Evolutionary conservation across 1,284 basidiomycete genomes (phyloP).

Genomic region (Schizophyllum amplum): DNA sequence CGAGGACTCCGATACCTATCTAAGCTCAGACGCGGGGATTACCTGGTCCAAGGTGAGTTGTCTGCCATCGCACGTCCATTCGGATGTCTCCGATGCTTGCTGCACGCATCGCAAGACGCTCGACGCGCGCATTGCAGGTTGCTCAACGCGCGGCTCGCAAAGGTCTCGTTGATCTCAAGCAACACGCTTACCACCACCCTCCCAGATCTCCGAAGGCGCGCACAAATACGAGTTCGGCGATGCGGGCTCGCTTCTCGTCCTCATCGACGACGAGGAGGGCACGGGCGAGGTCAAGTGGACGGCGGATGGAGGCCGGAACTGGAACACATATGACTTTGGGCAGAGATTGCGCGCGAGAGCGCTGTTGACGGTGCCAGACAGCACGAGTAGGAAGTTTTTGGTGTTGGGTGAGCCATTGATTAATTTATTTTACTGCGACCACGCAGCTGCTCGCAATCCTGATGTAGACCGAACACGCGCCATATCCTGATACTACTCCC

Average conservation of each 20-base stretch:
- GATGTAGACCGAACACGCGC: neutral
- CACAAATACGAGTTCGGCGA: conserved; percentile 98
- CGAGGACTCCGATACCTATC: conserved; percentile 88
- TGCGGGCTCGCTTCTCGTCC: conserved; percentile 75
- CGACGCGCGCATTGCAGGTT: no score
- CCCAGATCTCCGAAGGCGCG: conserved; percentile 70
- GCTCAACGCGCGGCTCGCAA: no score
- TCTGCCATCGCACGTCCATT: no score
- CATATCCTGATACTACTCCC: neutral
- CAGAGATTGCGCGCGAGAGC: conserved; percentile 68
- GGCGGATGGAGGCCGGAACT: conserved; percentile 78
- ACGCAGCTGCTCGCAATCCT: neutral
- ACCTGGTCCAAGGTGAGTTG: no score
- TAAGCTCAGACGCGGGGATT: conserved; percentile 85
- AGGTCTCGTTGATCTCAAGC: no score
- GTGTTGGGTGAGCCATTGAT: conserved; percentile 50
- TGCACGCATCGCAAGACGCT: no score
- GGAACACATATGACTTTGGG: conserved; percentile 70
- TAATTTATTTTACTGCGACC: no score
- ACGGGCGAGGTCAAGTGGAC: conserved; percentile 75
- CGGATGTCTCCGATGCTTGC: no score
- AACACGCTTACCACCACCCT: no score
- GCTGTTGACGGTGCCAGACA: conserved; percentile 83
- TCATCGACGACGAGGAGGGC: conserved; percentile 82
- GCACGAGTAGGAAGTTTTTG: conserved; percentile 90